Base-by-base conservation (phyloP, 306 rosid species). In the Echinosophora koreensis region DNA sequence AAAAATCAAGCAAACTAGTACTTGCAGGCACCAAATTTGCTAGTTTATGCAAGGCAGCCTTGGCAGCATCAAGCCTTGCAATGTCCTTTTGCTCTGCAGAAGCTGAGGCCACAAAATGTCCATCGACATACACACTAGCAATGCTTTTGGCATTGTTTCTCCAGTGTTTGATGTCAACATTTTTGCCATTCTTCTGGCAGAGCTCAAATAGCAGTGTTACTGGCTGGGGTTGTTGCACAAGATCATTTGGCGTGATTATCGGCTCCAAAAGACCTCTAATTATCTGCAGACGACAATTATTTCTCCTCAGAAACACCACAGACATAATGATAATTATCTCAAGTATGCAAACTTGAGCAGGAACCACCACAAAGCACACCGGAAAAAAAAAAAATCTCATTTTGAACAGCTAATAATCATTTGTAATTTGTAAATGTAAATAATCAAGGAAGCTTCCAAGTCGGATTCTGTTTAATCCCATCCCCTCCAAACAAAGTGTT, bases 31-130 rank as follows among this genome's bases (percentile, higher is more conserved):
- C 59, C 1, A 17, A 49, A 9, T 39, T 4, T 0, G 89, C 44
- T 12, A 93, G 74, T 74, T 84, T 82, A 52, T 3, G 47, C 60
- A 93, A 65, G 47, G 97, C 98, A 35, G 41, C 77, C 87, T 76
- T 90, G 18, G 91, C 94, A 77, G 97, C 98, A 71, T 87, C 74
- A 14, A 89, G 89, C 86, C 22, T 91, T 9, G 98, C 90, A 71
- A 85, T 74, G 46, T 87, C 88, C 63, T 76, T 93, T 18, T 90
- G 86, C 61, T 84, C 89, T 0, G 96, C 87, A 27, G 92, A 86
- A 18, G 90, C 88, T 0, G 89, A 83, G 6, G 87, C 88, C 69
- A 93, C 63, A 66, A 90, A 75, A 1, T 28, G 32, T 7, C 92
- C 94, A 57, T 91, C 87, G 0, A 93, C 85, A 88, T 77, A 81